Evolutionary conservation across 192 early-diverging fungal genomes (phyloP), one percentile per base, ranked within the genome.

Genomic region (Coemansia sp.): DNA sequence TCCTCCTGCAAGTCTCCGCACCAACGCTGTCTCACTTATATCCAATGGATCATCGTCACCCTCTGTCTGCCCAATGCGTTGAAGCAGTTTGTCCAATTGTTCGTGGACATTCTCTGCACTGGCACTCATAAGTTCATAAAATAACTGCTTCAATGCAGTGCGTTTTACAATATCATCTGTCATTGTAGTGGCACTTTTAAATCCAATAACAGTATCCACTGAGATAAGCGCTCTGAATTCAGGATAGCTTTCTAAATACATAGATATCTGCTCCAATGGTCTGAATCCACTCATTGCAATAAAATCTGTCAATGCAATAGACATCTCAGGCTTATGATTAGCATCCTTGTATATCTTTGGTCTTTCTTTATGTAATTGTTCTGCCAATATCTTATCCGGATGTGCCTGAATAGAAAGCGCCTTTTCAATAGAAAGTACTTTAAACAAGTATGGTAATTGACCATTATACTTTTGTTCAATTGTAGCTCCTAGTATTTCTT

Each of bases 331-430:
- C 85, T 97, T 94, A 69, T 95, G 89, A 77, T 96, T 94, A 5
- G 77, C 78, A 69, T 94, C 94, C 85, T 95, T 96, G 86, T 99
- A 99, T 10, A 92, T 63, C 10, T 88, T 65, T n/a, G 97, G 95
- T 27, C 73, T 82, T 27, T 88, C 74, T 38, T 73, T 64, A 68
- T 90, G 89, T 30, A 99, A 82, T 38, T 78, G 68, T 41, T 83
- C 67, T 3, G 93, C 97, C n/a, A 96, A 84, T 18, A 49, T 64
- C 74, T 97, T 97, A 81, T 97, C 94, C 7, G 97, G 97, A 65
- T 99, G 97, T 8, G 97, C 97, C 73, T 99, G 97, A 64, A 99
- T 99, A 18, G 93, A 95, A 18, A 99, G 88, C 1, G 95, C 94
- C 68, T 93, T 91, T 49, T 82, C 76, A 27, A 94, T 89, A 21